A percentile compares a stretch with the other conserved stretches of the same genome.
Evolutionary conservation across 495 filamentous ascomycete genomes (phyloP).

Genomic region (Talaromyces borbonicus): DNA sequence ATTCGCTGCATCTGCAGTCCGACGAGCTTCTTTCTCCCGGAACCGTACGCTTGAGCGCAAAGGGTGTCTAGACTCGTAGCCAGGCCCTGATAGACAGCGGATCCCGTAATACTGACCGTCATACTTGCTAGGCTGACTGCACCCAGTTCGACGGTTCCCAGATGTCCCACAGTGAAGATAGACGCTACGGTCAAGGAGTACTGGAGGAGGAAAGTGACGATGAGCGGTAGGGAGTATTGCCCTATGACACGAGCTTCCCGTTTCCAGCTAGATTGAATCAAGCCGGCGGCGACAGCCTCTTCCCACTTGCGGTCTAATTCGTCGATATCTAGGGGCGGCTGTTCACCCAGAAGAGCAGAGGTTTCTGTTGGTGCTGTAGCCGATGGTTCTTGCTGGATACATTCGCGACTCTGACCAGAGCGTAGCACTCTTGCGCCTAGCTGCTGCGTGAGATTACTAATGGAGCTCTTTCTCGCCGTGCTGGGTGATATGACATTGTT

Average conservation of each 20-base stretch:
- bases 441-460: constrained; percentile 18
- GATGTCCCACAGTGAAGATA: constrained; percentile 57
- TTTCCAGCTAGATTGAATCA: constrained; percentile 75
- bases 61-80: constrained; percentile 67
- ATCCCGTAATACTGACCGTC: constrained; percentile 66
- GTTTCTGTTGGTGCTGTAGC: constrained; percentile 30
- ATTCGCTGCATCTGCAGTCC: constrained; percentile 66
- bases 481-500: constrained; percentile 65
- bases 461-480: constrained; percentile 29
- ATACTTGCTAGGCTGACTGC: constrained; percentile 58
- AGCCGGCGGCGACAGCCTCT: constrained; percentile 59
- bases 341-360: constrained; percentile 38
- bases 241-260: constrained; percentile 63
- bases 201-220: constrained; percentile 64
- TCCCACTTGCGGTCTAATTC: constrained; percentile 61
- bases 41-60: constrained; percentile 68
- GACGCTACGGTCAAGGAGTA: constrained; percentile 64
- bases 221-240: constrained; percentile 53
- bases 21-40: constrained; percentile 56
- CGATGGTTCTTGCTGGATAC: constrained; percentile 1
- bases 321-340: constrained; percentile 24
- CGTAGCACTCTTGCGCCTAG: constrained; percentile 18
- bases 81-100: constrained; percentile 61
- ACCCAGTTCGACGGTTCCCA: constrained; percentile 54
- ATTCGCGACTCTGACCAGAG: constrained; percentile 13